Percentiles rank a stretch among this genome's conserved stretches.
phyloP scores from a whole-genome alignment of 331 rosid species.

The Telfairia occidentalis region DNA sequence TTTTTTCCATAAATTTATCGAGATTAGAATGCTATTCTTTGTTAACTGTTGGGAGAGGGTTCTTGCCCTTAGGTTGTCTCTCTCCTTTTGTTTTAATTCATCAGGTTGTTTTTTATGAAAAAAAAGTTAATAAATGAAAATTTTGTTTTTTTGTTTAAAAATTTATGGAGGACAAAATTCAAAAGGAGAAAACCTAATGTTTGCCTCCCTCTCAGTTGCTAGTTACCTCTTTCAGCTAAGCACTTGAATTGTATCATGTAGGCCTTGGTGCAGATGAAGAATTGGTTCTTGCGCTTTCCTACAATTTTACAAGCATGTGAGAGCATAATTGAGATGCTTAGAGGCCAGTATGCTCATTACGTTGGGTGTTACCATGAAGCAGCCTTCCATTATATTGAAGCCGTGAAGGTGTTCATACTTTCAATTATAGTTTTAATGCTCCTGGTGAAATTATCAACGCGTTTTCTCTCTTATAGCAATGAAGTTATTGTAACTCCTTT shows the following conservation, averaged over 20 bases:
- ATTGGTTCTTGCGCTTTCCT: constrained; percentile 82
- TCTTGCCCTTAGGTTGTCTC: no score
- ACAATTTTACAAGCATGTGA: constrained; percentile 90
- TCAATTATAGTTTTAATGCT: constrained; percentile 6
- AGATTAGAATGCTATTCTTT: no score
- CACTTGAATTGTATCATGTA: constrained; percentile 27
- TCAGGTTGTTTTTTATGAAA: no score
- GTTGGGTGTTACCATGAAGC: constrained; percentile 89
- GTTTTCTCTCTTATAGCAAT: no score
- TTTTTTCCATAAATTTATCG: no score
- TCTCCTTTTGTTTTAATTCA: no score
- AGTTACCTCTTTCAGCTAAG: neutral
- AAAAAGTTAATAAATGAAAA: neutral
- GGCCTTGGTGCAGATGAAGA: constrained; percentile 91
- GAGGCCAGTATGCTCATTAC: constrained; percentile 92
- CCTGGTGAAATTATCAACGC: no score
- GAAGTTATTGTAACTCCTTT: no score
- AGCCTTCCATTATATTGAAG: constrained; percentile 78
- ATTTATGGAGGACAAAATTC: neutral
- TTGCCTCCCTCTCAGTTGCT: neutral
- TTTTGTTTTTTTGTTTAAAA: neutral
- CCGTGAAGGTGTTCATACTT: constrained; percentile 45
- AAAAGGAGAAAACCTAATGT: neutral
- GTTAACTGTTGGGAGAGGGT: no score
- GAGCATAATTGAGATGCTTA: constrained; percentile 84